Percentiles rank a stretch among this genome's conserved stretches.
phyloP scores from a whole-genome alignment of 169 alveolate genomes.

The Plasmodium vivax region DNA sequence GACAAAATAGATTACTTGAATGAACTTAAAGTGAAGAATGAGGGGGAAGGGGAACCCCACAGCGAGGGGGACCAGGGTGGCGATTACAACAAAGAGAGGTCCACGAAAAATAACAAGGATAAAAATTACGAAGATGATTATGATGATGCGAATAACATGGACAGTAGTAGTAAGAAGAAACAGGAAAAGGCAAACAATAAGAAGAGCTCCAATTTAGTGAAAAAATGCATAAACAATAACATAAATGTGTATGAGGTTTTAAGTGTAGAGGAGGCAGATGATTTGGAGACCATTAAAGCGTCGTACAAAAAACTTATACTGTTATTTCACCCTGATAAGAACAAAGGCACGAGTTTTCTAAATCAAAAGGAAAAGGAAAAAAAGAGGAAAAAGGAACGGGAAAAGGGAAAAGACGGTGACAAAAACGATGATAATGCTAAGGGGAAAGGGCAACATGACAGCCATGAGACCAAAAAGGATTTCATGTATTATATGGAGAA shows the following conservation, averaged over 20 bases:
- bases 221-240: slow-evolving; percentile 79
- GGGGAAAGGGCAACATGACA: background rate
- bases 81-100: background rate
- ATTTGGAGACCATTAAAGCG: slow-evolving; percentile 76
- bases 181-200: slow-evolving; percentile 28
- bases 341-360: slow-evolving; percentile 44
- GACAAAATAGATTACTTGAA: slow-evolving; percentile 52
- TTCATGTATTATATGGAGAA: slow-evolving; percentile 75
- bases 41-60: background rate
- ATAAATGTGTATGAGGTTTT: slow-evolving; percentile 81
- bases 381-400: slow-evolving; percentile 73
- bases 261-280: slow-evolving; percentile 82
- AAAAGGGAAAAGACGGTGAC: slow-evolving; percentile 5
- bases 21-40: slow-evolving; percentile 6
- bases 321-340: slow-evolving; percentile 85
- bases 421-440: background rate
- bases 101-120: background rate
- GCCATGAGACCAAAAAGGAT: slow-evolving; percentile 16
- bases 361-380: slow-evolving; percentile 69
- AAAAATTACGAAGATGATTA: slow-evolving; percentile 1
- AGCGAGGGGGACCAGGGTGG: background rate
- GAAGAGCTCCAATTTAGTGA: slow-evolving; percentile 71
- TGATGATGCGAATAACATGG: background rate
- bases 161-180: slow-evolving; percentile 23
- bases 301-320: slow-evolving; percentile 80